A percentile compares a stretch with the other conserved stretches of the same genome.
Evolutionary conservation across 2,329 filamentous ascomycete genomes (phyloP).

Genomic region (Phialophora macrospora): DNA sequence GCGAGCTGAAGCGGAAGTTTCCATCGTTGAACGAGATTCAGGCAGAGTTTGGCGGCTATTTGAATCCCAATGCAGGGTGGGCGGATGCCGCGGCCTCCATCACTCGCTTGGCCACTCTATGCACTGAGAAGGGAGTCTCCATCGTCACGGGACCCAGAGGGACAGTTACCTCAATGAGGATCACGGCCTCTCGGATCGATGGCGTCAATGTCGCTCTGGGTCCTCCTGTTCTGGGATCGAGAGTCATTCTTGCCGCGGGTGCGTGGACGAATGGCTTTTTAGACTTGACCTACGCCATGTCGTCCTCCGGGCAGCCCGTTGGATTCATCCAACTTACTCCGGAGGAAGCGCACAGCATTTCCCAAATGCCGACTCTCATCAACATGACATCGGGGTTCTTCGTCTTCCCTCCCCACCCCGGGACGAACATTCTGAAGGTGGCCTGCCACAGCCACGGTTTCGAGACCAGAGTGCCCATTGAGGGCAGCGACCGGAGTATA

Average conservation of each 20-base stretch:
- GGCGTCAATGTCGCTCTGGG: slow-evolving; percentile 64
- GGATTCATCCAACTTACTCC: slow-evolving; percentile 76
- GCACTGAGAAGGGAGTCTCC: slow-evolving; percentile 24
- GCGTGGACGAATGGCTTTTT: slow-evolving; percentile 82
- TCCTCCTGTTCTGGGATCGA: slow-evolving; percentile 63
- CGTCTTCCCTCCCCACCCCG: slow-evolving; percentile 58
- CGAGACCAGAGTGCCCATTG: slow-evolving; percentile 43
- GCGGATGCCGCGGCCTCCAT: slow-evolving; percentile 47
- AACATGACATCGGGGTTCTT: slow-evolving; percentile 58
- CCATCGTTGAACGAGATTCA: slow-evolving; percentile 45
- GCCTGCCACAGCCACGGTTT: slow-evolving; percentile 73
- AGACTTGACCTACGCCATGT: slow-evolving; percentile 73
- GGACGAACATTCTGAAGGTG: slow-evolving; percentile 65
- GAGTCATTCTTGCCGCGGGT: slow-evolving; percentile 82
- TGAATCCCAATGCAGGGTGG: slow-evolving; percentile 53
- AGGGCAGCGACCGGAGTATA: slow-evolving; percentile 41
- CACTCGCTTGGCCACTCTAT: slow-evolving; percentile 4
- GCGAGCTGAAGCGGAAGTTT: slow-evolving; percentile 45
- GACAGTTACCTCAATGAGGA: slow-evolving; percentile 36
- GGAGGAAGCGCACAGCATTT: slow-evolving; percentile 70
- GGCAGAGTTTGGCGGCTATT: slow-evolving; percentile 51
- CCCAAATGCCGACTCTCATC: slow-evolving; percentile 66
- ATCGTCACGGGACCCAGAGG: slow-evolving; percentile 26
- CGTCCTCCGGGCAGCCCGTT: slow-evolving; percentile 80
- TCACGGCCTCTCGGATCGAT: slow-evolving; percentile 49